Base-by-base conservation (phyloP, 2,329 filamentous ascomycete species). In the Colletotrichum spinosum region DNA sequence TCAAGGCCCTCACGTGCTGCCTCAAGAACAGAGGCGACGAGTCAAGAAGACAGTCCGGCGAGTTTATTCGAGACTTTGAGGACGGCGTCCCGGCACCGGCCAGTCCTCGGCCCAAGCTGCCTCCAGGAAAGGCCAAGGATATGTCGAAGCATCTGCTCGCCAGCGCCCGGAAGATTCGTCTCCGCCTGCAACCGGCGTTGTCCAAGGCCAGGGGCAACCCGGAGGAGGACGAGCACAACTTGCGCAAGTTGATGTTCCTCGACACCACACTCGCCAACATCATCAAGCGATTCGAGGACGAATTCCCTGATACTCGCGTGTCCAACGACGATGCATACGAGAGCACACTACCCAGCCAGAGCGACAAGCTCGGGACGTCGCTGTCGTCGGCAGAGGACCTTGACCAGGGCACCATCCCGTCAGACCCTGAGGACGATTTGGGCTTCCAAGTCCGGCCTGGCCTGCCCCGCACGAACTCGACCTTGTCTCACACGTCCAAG, bases 261-360 rank as follows among this genome's bases (percentile, higher is more conserved):
- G 94, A 97, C 72, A 84, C 91, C 67, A 98, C 96, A 0, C 84
- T 99, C 9, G 86, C 94, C 72, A 90, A 91, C 70, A 97, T 98
- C 80, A 98, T 98, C 73, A 90, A 93, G 75, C 91, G 96, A 35
- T 99, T 98, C 75, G 96, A 98, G 76, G 92, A 97, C 75, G 95
- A 98, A 77, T 98, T 94, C 72, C 96, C 96, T 0, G 95, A 98
- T 74, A 97, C 92, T 1, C 89, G 93, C 41, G 82, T 81, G 60
- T 71, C 72, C 12, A 69, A 69, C 9, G 73, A 76, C 54, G 72
- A 74, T 41, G 72, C 72, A 17, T 67, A 72, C 5, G 75, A 73
- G 1, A 63, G 71, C n/a, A 69, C 70, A n/a, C 52, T 68, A 7
- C 69, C 72, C 2, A 71, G 72, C 54, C 46, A 72, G 67, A 65